Evolutionary conservation across 495 filamentous ascomycete genomes (phyloP), one percentile per base, ranked within the genome.

Genomic region (Saxispiralis lemnorum): DNA sequence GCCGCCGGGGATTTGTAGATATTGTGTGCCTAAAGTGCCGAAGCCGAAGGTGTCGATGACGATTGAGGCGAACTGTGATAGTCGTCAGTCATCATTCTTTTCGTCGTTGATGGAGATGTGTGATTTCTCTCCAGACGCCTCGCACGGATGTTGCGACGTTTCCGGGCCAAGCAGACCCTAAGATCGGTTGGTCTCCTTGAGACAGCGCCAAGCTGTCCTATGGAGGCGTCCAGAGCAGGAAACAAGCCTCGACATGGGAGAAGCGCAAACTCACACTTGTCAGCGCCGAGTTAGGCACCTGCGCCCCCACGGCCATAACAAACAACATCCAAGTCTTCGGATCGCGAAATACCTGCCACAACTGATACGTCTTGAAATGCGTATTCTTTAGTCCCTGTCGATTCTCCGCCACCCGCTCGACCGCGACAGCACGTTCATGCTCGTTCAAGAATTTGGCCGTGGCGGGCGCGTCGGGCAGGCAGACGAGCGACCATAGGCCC

Each of bases 31-130:
- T 13, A 73, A 63, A 0, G 66, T 68, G 20, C 66, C 61, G 51
- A 75, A 70, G 7, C 70, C 71, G 44, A 75, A 73, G 12, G 61
- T 63, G 36, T 62, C 57, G 24, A 72, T 56, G 34, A 71, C 64
- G 14, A 72, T 67, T 0, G 64, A 66, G 5, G 18, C 41, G 31
- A 48, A 34, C 19, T 31, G 31, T 18, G 2, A 13, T 15, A 6
- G 14, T 28, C 5, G 18, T 41, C 20, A 41, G 17, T 31, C 4
- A 2, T 14, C 34, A n/a, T n/a, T n/a, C n/a, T n/a, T n/a, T n/a
- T n/a, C n/a, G n/a, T n/a, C n/a, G n/a, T n/a, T n/a, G n/a, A n/a
- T n/a, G n/a, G n/a, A n/a, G n/a, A n/a, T n/a, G n/a, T n/a, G n/a
- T 28, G 24, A 28, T 28, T 28, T 28, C 24, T 9, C n/a, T n/a